Percentiles rank a stretch among this genome's conserved stretches.
Evolutionary conservation across 2,329 filamentous ascomycete species (phyloP).

Genomic region (Fusarium acutatum): DNA sequence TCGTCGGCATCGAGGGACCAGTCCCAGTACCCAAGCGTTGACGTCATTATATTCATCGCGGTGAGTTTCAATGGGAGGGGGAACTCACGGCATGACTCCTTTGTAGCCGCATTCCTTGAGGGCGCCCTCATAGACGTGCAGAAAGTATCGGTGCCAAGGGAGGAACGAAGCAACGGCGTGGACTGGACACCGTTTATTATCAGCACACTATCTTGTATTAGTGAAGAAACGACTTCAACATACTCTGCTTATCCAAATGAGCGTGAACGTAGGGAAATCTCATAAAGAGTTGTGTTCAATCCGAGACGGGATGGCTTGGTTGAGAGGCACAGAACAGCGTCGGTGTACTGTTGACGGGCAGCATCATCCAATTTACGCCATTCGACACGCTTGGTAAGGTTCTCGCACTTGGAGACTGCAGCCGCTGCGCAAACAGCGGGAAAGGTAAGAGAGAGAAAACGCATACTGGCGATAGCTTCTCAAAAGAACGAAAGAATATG

Average conservation of each 20-base stretch:
- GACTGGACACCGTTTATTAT: neutral
- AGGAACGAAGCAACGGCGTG: neutral
- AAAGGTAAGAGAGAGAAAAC: neutral
- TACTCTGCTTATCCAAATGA: neutral
- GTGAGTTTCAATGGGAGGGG: too few species aligned
- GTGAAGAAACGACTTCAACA: rapidly evolving
- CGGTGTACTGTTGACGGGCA: neutral
- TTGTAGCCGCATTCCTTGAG: neutral
- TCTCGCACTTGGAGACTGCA: neutral
- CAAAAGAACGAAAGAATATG: rapidly evolving
- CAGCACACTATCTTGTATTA: neutral
- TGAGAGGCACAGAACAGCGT: neutral
- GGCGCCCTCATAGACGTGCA: neutral
- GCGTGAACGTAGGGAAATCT: neutral
- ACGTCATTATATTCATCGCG: neutral
- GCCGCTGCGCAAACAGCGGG: neutral
- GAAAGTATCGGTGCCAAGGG: neutral
- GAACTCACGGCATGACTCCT: neutral
- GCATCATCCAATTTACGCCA: neutral
- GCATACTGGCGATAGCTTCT: neutral
- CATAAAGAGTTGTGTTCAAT: neutral
- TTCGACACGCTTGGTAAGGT: neutral
- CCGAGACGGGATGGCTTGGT: neutral
- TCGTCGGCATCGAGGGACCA: neutral
- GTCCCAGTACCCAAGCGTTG: rapidly evolving